Base-by-base conservation (phyloP, 2,329 filamentous ascomycete genomes). In the Diaporthe vaccinii region DNA sequence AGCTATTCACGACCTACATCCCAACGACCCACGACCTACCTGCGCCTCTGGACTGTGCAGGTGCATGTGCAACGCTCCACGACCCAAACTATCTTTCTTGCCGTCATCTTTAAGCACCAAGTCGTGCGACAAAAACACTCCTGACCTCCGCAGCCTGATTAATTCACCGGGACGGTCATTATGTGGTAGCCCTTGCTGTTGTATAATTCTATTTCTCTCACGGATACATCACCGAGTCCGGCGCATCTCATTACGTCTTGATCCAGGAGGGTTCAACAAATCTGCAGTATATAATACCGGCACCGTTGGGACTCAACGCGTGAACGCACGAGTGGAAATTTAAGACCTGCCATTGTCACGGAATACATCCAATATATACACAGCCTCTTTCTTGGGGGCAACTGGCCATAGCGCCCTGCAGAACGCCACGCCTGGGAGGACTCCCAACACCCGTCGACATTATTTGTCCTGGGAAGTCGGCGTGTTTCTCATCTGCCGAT, bases 151-250 rank as follows among this genome's bases (percentile, higher is more conserved):
- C 69, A 67, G 46, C 31, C 57, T 28, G 6, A 10, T n/a, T 20
- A 31, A 46, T 22, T 25, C 4, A 4, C 59, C 31, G 44, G 59
- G 44, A 9, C 59, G n/a, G 44, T 44, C 20, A 67, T 55, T 58
- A 67, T 74, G 72, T 76, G 53, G 69, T 62, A 31, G 69, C 7
- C 25, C n/a, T 10, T 20, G n/a, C 46, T 17, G 17, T 14, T 28
- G 31, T 53, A 57, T 31, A 41, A 36, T 44, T n/a, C 4, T 34
- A 31, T 28, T 53, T 31, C 59, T 46, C 59, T 44, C 20, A 31
- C 53, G 34, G 28, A 25, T 31, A 44, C 41, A 55, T 28, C 41
- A 68, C 39, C 51, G 31, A 68, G 20, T 55, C 44, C 41, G 39
- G 39, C 72, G 41, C 28, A 68, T 41, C 55, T 73, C 34, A 41